Percentiles rank a stretch among this genome's conserved stretches.
These are phyloP conservation scores for Polytrichum formosum DNA, from an alignment of 225 moss, liverwort and hornwort species.

Conservation along the genomic window DNA sequence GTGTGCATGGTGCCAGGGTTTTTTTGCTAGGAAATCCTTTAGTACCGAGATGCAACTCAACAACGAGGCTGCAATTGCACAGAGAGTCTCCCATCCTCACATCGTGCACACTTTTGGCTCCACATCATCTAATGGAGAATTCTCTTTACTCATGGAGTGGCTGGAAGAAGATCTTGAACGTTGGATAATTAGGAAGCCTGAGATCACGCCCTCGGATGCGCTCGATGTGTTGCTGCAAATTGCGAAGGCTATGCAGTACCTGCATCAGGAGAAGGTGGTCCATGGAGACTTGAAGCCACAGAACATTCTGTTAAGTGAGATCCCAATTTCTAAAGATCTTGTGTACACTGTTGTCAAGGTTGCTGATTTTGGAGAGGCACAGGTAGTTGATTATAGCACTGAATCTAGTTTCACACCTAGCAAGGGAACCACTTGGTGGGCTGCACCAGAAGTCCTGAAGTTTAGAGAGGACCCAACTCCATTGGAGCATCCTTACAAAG, in stretches of 20 bases:
- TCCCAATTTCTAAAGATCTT: slow-evolving; percentile 2
- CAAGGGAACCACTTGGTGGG: slow-evolving; percentile 12
- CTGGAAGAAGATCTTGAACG: slow-evolving; percentile 17
- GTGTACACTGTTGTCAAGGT: slow-evolving; percentile 18
- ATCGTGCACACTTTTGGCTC: slow-evolving; percentile 28
- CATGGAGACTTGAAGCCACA: slow-evolving; percentile 30
- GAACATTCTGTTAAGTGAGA: slow-evolving; percentile 25
- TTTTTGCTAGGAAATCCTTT: slow-evolving; percentile 17
- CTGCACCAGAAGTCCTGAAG: slow-evolving; percentile 26
- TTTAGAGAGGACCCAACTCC: background rate
- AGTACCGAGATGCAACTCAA: slow-evolving; percentile 1
- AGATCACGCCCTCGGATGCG: slow-evolving; percentile 6
- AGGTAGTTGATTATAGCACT: background rate
- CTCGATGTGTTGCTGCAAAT: slow-evolving; percentile 24
- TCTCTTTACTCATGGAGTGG: slow-evolving; percentile 29
- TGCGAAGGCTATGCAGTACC: slow-evolving; percentile 25
- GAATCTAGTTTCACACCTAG: slow-evolving; percentile 4
- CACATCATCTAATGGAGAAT: background rate
- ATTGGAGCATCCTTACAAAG: background rate
- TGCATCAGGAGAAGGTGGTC: slow-evolving; percentile 19
- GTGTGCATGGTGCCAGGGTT: slow-evolving; percentile 18
- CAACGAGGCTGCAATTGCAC: slow-evolving; percentile 12
- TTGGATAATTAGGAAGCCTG: background rate
- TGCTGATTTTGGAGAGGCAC: slow-evolving; percentile 28
- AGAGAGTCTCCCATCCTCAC: slow-evolving; percentile 25